Conservation (phyloP, 2,329 filamentous ascomycete species). For the Cryoendolithus antarcticus region DNA sequence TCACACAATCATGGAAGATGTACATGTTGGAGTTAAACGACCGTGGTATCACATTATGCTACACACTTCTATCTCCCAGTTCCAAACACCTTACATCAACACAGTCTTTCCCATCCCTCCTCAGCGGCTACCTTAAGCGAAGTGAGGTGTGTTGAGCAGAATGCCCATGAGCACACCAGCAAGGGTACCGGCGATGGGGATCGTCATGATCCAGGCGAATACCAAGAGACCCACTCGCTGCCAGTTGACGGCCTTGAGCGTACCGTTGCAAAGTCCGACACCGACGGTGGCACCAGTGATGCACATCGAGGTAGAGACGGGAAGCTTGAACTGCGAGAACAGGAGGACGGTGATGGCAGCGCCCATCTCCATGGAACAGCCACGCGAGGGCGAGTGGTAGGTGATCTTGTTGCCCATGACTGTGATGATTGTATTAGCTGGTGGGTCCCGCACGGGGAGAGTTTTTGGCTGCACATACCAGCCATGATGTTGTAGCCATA, state of each 20-base stretch:
- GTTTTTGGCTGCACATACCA: constrained; percentile 30
- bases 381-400: constrained; percentile 45
- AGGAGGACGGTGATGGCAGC: constrained; percentile 51
- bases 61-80: too few species aligned
- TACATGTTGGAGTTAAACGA: too few species aligned
- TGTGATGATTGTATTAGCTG: constrained; percentile 1
- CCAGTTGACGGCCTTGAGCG: constrained; percentile 49
- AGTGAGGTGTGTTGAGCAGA: constrained; percentile 47
- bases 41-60: too few species aligned
- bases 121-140: constrained; percentile 8
- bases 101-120: background rate
- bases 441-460: constrained; percentile 37
- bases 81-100: too few species aligned
- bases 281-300: constrained; percentile 51
- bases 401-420: constrained; percentile 49
- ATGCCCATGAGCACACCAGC: constrained; percentile 51
- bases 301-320: constrained; percentile 54
- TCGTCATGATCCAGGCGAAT: constrained; percentile 48
- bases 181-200: constrained; percentile 45
- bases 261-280: constrained; percentile 49
- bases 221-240: constrained; percentile 50
- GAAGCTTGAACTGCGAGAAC: constrained; percentile 49
- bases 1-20: too few species aligned
- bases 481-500: constrained; percentile 56
- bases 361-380: constrained; percentile 49